Conservation (phyloP, 441 rosid genomes). For the Kokia cookei region DNA sequence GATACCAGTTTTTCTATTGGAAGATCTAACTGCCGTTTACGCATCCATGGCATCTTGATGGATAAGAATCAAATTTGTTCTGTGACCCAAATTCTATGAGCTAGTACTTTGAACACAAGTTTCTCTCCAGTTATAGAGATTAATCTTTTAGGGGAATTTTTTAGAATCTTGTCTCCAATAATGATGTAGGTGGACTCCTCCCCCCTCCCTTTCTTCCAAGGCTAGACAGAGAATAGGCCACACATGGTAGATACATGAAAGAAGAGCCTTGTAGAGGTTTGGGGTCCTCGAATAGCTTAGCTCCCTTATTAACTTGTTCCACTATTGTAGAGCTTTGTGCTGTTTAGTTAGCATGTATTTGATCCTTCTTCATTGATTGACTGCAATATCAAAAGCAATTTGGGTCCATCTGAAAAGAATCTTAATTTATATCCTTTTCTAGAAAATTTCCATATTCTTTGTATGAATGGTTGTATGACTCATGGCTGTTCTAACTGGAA, state of each 20-base stretch:
- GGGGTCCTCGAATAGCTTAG: neutral
- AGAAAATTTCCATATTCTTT: neutral
- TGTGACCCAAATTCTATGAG: neutral
- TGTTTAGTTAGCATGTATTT: neutral
- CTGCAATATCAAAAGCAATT: neutral
- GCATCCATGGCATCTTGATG: neutral
- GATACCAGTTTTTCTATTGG: neutral
- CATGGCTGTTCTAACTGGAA: conserved; percentile 22
- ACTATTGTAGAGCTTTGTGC: neutral
- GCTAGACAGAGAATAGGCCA: neutral
- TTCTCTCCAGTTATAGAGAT: neutral
- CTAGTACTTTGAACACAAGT: neutral
- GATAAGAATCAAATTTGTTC: neutral
- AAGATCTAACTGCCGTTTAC: neutral
- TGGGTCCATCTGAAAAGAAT: neutral
- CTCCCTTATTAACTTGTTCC: neutral
- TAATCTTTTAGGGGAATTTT: neutral
- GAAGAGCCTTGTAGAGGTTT: neutral
- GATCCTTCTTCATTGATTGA: neutral
- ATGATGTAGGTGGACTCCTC: neutral
- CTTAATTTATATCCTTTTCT: neutral
- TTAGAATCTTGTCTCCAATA: neutral
- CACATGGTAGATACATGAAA: neutral
- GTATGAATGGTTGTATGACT: neutral
- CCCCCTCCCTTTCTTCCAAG: neutral